These are phyloP conservation scores for Cenchrus fungigraminus DNA, from an alignment of 176 grass and related monocot species.

Conservation along the genomic window DNA sequence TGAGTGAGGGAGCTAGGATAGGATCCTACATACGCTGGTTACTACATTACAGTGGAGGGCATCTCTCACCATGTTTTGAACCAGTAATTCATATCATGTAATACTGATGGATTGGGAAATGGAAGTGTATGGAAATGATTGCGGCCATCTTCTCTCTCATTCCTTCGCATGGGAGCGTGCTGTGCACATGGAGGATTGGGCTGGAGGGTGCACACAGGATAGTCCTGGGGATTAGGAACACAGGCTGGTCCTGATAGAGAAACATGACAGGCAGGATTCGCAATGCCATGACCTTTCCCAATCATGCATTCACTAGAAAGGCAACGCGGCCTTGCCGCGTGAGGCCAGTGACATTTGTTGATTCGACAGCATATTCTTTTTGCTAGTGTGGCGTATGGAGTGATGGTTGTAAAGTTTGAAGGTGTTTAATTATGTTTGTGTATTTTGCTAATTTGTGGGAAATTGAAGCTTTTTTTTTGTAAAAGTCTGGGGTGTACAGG, in stretches of 20 bases:
- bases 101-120: constrained; percentile 18
- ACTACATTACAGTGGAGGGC: constrained; percentile 7
- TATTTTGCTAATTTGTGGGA: too few relatives aligned
- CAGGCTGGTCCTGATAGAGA: constrained; percentile 58
- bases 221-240: constrained; percentile 54
- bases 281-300: constrained; percentile 40
- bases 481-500: too few relatives aligned
- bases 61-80: constrained; percentile 42
- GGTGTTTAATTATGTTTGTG: too few relatives aligned
- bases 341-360: too few relatives aligned
- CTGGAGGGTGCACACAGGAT: constrained; percentile 46
- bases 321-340: too few relatives aligned
- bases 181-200: constrained; percentile 54
- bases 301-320: constrained; percentile 43
- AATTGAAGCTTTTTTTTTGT: too few relatives aligned
- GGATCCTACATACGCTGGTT: not conserved
- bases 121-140: constrained; percentile 25
- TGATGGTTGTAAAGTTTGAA: too few relatives aligned
- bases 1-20: constrained; percentile 47
- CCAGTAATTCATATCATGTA: constrained; percentile 45
- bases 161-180: constrained; percentile 17
- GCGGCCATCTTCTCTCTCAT: constrained; percentile 14
- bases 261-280: constrained; percentile 51
- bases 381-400: too few relatives aligned
- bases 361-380: too few relatives aligned